Evolutionary conservation across 305 asterid genomes (phyloP), one percentile per base, ranked within the genome.

Genomic region (Fraxinus angustifolia): DNA sequence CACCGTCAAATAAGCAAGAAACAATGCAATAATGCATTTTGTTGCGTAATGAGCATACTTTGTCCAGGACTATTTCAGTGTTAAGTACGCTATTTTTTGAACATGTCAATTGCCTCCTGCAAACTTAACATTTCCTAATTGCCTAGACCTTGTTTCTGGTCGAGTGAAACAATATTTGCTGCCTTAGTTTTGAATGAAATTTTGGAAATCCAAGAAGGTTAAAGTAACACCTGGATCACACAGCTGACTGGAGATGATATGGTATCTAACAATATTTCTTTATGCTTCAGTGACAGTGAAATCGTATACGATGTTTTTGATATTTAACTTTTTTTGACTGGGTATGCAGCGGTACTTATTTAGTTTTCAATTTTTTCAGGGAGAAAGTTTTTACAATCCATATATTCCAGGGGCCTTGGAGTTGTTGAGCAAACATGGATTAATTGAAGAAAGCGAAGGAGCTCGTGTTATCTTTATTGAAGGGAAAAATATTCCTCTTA

Each of bases 331-430:
- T 75, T 65, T 62, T 33, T 19, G 21, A 28, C 67, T 75, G 68
- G 75, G 82, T 81, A 30, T 62, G 62, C n/a, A 74, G 40, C 17
- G 17, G 26, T 42, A 78, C 65, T 78, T 23, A 86, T 26, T 78
- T 16, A 16, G 53, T 56, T 26, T 73, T 73, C 42, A 1, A 23
- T 6, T 45, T 58, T 75, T 67, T 30, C 87, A 96, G 98, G 99
- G 99, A 8, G 98, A 96, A 87, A 96, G 99, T 92, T 96, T 94
- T 86, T 94, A 96, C 85, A 96, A 92, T 79, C 97, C 97, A 0
- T 90, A 84, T 83, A 96, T 96, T 81, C 93, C 99, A 21, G 76
- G 83, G 77, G 93, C 77, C 34, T 79, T 96, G 6, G 89, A 92
- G 81, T 80, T 91, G 81, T 86, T 96, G 87, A 86, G 78, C 78